A percentile compares a stretch with the other conserved stretches of the same genome.
These are phyloP conservation scores for Camelina hispida DNA, from an alignment of 345 rosid genomes.

Conservation along the genomic window DNA sequence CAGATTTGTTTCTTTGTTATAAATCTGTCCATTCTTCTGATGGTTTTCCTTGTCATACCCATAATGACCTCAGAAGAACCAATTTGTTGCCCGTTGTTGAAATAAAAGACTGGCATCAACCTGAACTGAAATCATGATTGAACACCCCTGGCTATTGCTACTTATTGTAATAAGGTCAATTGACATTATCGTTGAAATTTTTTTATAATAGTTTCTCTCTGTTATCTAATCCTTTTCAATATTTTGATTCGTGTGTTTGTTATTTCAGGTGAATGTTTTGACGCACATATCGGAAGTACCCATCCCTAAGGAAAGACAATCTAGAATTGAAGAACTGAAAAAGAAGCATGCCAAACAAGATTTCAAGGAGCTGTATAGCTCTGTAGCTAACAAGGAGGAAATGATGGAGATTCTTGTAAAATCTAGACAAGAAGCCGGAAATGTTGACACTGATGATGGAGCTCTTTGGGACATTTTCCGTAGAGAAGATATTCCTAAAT, in stretches of 20 bases:
- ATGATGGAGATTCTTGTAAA: constrained; percentile 15
- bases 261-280: constrained; percentile 67
- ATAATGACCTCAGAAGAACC: not conserved
- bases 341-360: constrained; percentile 59
- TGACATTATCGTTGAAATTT: too few species aligned
- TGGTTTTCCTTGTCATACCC: constrained; percentile 11
- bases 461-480: constrained; percentile 86
- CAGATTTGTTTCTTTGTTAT: not conserved
- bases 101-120: too few species aligned
- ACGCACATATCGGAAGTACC: constrained; percentile 61
- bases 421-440: not conserved
- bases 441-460: constrained; percentile 51
- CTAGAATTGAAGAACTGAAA: constrained; percentile 47
- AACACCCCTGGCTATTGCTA: not conserved
- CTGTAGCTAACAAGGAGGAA: constrained; percentile 32
- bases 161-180: too few species aligned
- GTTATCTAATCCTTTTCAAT: not conserved
- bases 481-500: constrained; percentile 70
- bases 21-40: not conserved
- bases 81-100: too few species aligned
- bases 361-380: constrained; percentile 52
- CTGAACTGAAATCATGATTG: not conserved
- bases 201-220: not conserved
- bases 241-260: not conserved
- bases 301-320: constrained; percentile 10